phyloP scores from a whole-genome alignment of 805 yeast species.

The Wilhelminamyces savonicus region DNA sequence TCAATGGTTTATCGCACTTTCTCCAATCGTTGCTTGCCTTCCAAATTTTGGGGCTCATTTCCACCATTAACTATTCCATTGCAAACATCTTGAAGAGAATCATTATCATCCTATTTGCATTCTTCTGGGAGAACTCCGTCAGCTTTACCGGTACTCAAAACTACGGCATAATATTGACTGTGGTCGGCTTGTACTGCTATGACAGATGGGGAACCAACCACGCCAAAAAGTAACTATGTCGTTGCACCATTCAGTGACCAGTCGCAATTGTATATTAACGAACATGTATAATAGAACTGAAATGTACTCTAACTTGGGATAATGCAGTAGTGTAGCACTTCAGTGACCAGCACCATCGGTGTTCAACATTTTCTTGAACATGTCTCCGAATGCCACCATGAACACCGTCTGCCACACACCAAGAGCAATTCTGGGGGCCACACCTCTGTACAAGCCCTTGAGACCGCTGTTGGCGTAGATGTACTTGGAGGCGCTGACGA shows the following conservation, averaged over 20 bases:
- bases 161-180: slow-evolving; percentile 30
- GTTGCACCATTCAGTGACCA: background rate
- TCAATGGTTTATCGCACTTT: slow-evolving; percentile 70
- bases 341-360: slow-evolving; percentile 36
- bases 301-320: no score
- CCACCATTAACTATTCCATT: slow-evolving; percentile 75
- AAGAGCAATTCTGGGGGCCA: slow-evolving; percentile 91
- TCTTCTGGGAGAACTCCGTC: slow-evolving; percentile 45
- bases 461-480: slow-evolving; percentile 79
- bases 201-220: slow-evolving; percentile 33
- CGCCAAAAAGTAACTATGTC: no score
- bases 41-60: slow-evolving; percentile 62
- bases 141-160: slow-evolving; percentile 33
- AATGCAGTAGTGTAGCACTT: background rate
- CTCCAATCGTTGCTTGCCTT: slow-evolving; percentile 69
- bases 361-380: slow-evolving; percentile 40
- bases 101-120: slow-evolving; percentile 60
- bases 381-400: slow-evolving; percentile 98
- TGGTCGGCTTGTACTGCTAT: slow-evolving; percentile 35
- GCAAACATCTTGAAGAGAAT: slow-evolving; percentile 74
- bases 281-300: background rate
- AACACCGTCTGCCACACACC: slow-evolving; percentile 98
- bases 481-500: slow-evolving; percentile 69
- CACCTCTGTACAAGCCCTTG: slow-evolving; percentile 92
- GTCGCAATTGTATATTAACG: background rate